These are phyloP conservation scores for Ceratocystis diversiconidia DNA, from an alignment of 2,329 filamentous ascomycete genomes.

Conservation along the genomic window DNA sequence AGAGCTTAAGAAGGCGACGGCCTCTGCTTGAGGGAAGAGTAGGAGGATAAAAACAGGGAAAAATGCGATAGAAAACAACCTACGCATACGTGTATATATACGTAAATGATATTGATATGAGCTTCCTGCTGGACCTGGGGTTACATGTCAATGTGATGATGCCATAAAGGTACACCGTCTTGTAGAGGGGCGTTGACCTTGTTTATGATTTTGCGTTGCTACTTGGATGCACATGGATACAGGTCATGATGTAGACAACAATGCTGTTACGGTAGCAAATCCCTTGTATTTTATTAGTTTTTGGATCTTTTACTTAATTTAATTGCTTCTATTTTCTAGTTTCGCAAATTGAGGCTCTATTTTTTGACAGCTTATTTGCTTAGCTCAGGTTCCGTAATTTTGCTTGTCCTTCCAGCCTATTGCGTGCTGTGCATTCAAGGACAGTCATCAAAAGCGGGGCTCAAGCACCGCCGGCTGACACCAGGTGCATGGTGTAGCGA, in stretches of 20 bases:
- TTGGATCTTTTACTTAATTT: background rate
- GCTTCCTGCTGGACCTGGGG: too few relatives aligned
- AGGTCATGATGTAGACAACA: too few relatives aligned
- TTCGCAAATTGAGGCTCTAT: background rate
- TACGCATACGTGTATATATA: background rate
- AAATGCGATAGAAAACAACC: constrained; percentile 19
- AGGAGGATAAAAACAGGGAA: background rate
- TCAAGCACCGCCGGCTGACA: constrained; percentile 5
- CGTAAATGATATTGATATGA: background rate
- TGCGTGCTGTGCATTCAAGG: constrained; percentile 14
- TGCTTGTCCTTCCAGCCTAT: constrained; percentile 13
- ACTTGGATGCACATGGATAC: too few relatives aligned
- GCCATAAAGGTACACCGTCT: background rate
- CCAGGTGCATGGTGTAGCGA: background rate
- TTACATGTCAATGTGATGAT: background rate
- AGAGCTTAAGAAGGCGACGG: constrained; percentile 24
- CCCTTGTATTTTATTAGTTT: background rate
- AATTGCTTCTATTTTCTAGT: background rate
- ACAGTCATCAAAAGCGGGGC: constrained; percentile 15
- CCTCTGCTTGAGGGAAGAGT: constrained; percentile 3
- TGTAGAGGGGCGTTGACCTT: background rate
- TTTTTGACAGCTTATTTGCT: background rate
- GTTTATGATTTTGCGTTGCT: too few relatives aligned
- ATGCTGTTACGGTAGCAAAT: too few relatives aligned
- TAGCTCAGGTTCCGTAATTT: too few relatives aligned